Evolutionary conservation across 805 yeast genomes (phyloP), one percentile per base, ranked within the genome.

Genomic region (Wickerhamomyces subpelliculosus): DNA sequence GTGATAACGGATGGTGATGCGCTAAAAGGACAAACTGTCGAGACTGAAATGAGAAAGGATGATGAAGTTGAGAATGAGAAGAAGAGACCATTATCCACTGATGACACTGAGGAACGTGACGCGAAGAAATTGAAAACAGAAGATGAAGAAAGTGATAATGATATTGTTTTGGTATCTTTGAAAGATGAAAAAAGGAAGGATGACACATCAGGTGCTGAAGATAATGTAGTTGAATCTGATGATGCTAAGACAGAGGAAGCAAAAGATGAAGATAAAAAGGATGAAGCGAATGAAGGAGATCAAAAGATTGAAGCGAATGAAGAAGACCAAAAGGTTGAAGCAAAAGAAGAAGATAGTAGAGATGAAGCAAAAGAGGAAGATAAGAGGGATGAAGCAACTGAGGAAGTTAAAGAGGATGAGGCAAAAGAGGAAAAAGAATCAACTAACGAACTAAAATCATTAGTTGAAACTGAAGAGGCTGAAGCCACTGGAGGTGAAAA

Each of bases 281-380:
- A 55, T 10, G 61, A 59, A n/a, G 57, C 45, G 1, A 64, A 57
- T 7, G 64, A 27, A 6, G 34, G n/a, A 22, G 14, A 4, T 13
- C 4, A 21, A n/a, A 14, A 18, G 12, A n/a, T 8, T 13, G 27
- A 21, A 8, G 11, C 16, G 11, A 18, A 6, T 7, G 19, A 14
- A 4, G 24, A 19, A 8, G 13, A n/a, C n/a, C n/a, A n/a, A n/a
- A n/a, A n/a, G 7, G 21, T 4, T 3, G 21, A 30, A 22, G 13
- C 9, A 4, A 29, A 13, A n/a, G 27, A 32, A 14, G 14, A 19
- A 19, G 27, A 18, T 11, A 21, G 28, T 4, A 25, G 31, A 8
- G 37, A 55, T 10, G 61, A 59, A n/a, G 57, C 45, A 1, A 64
- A 57, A 7, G 64, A 27, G 8, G 34, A 21, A 22, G 14, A 4